These are phyloP conservation scores for Penicillium rolfsii DNA, from an alignment of 2,329 filamentous ascomycete species.

Conservation along the genomic window DNA sequence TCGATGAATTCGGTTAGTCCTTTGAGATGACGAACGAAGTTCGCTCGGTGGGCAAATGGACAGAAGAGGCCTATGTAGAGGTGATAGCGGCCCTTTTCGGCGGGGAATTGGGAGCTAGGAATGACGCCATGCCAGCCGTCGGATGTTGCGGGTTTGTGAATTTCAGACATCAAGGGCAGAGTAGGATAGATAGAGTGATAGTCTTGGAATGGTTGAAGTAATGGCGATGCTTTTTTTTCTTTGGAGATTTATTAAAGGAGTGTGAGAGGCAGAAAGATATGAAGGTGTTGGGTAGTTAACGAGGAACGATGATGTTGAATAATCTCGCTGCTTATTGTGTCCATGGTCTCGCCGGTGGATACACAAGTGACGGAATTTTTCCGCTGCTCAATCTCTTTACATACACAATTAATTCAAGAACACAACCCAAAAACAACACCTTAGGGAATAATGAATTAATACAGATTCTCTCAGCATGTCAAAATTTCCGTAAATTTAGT, in stretches of 20 bases:
- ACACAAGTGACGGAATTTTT: not conserved
- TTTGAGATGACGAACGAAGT: conserved; percentile 62
- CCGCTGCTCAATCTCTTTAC: not conserved
- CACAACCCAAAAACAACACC: not conserved
- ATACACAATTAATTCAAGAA: not conserved
- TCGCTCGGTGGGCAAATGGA: conserved; percentile 65
- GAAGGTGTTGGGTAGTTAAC: not conserved
- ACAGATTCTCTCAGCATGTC: too few relatives aligned
- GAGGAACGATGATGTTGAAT: not conserved
- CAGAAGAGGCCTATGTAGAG: conserved; percentile 65
- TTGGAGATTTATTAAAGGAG: too few relatives aligned
- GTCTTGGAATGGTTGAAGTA: too few relatives aligned
- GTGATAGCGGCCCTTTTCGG: conserved; percentile 58
- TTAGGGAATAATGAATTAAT: too few relatives aligned
- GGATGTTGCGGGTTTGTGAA: conserved; percentile 29
- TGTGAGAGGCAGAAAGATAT: not conserved
- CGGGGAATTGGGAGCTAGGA: conserved; percentile 51
- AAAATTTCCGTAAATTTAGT: not conserved
- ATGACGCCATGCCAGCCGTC: conserved; percentile 57
- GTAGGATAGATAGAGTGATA: not conserved
- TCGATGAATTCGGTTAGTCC: conserved; percentile 59
- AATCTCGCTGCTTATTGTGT: not conserved
- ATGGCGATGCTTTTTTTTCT: not conserved
- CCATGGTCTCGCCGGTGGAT: not conserved
- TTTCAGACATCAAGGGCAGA: not conserved